Evolutionary conservation across 345 rosid species (phyloP), one percentile per base, ranked within the genome.

Genomic region (Pugionium cornutum): DNA sequence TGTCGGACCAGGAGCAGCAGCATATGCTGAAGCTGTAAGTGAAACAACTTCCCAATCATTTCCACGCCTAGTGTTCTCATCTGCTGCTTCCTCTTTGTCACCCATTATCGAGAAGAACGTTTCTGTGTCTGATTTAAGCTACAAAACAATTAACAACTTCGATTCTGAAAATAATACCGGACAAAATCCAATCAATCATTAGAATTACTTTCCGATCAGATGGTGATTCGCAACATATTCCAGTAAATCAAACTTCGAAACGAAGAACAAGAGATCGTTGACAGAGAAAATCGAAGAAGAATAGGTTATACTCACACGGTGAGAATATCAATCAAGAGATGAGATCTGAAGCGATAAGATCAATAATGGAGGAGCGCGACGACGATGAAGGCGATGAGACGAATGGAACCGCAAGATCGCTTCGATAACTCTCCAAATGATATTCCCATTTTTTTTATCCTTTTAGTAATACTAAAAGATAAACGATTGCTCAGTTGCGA

Each of bases 31-130:
- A 48, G 92, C 95, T 2, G 99, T 88, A 47, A 90, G 90, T 30
- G 94, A 85, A 10, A 92, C 91, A 67, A 92, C 94, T 81, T 92
- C 97, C 97, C 97, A 92, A 56, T 89, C 97, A 53, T 76, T 83
- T 54, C 83, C 91, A 29, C 82, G 88, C 2, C 79, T 29, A 18
- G 31, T 37, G 66, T 69, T 77, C 48, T 68, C 86, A 49, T 74
- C 82, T 47, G 37, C 81, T 60, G 64, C 37, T 49, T 73, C 83
- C 50, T 72, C 83, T 58, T 81, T 84, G 53, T 71, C 83, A 2
- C 78, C 83, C 96, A 92, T 89, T 65, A 10, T 70, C 62, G 7
- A 18, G 18, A 18, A 18, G 18, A 18, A 18, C 18, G 18, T 18
- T 18, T 18, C 18, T 18, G 18, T 27, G 10, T 29, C 18, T 34